Evolutionary conservation across 2,329 filamentous ascomycete species (phyloP).

Genomic region (Nectriaceae sp.): DNA sequence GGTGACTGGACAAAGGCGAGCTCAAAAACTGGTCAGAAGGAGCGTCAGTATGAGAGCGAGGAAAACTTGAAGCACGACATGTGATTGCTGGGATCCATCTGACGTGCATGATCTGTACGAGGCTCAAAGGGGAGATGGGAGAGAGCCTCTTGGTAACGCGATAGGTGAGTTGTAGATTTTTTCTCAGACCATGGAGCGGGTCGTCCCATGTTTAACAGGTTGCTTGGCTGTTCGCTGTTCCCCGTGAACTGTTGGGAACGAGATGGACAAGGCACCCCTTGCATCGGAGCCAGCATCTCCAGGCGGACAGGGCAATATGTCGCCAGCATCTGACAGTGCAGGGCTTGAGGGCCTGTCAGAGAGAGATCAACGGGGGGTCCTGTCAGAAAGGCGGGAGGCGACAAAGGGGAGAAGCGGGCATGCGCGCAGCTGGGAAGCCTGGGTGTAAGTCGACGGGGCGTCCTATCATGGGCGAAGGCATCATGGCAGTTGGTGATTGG

Average conservation of each 20-base stretch:
- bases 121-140: slow-evolving; percentile 19
- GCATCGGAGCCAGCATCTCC: too few relatives aligned
- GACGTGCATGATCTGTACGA: slow-evolving; percentile 28
- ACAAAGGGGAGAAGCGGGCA: not conserved
- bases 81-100: slow-evolving; percentile 15
- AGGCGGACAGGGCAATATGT: too few relatives aligned
- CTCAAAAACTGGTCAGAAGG: too few relatives aligned
- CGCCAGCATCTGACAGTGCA: too few relatives aligned
- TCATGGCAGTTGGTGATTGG: slow-evolving; percentile 24
- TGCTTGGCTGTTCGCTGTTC: not conserved
- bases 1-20: too few relatives aligned
- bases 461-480: not conserved
- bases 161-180: not conserved
- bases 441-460: not conserved
- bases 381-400: slow-evolving; percentile 15
- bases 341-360: too few relatives aligned
- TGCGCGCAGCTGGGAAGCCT: not conserved
- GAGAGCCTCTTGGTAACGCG: slow-evolving; percentile 17
- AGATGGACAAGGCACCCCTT: slow-evolving; percentile 21
- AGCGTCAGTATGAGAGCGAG: too few relatives aligned
- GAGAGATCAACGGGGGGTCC: too few relatives aligned
- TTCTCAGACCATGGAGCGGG: not conserved
- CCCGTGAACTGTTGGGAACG: slow-evolving; percentile 24
- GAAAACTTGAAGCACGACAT: not conserved
- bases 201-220: not conserved